Evolutionary conservation across 139 green algal genomes (phyloP), one percentile per base, ranked within the genome.

Genomic region (Desmodesmus armatus): DNA sequence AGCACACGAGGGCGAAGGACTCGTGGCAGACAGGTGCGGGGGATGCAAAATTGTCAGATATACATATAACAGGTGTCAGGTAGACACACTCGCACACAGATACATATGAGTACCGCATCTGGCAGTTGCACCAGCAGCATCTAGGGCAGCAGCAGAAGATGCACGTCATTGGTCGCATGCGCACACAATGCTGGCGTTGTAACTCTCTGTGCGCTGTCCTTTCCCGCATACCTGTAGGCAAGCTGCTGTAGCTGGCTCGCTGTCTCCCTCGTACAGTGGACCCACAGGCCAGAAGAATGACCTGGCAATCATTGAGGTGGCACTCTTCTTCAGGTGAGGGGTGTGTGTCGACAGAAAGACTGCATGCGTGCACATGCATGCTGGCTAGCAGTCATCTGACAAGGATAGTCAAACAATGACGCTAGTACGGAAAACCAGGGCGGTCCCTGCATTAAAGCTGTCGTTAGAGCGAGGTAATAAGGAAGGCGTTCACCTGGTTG

Each of bases 1-100:
- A 0, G 78, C 90, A 0, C 94, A 97, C 78, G 94, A 96, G 89
- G 94, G 93, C 15, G 94, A 97, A 87, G 94, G 94, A 15, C 88
- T 97, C 80, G 78, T 94, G 19, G 78, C 95, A 60, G 89, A 93
- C 49, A 80, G 79, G 87, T 93, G 58, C 11, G 80, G 40, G 63
- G 63, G 35, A 44, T n/a, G n/a, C n/a, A n/a, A n/a, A n/a, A n/a
- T n/a, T n/a, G n/a, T n/a, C n/a, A n/a, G n/a, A n/a, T n/a, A n/a
- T n/a, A n/a, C n/a, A n/a, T n/a, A n/a, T n/a, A n/a, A n/a, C n/a
- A n/a, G n/a, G n/a, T n/a, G n/a, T n/a, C n/a, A n/a, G n/a, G n/a
- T n/a, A n/a, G n/a, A n/a, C n/a, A n/a, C n/a, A n/a, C n/a, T n/a
- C n/a, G n/a, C n/a, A n/a, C n/a, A n/a, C n/a, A n/a, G n/a, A n/a